A percentile compares a stretch with the other conserved stretches of the same genome.
Evolutionary conservation across 169 alveolate genomes (phyloP).

Genomic region (Plasmodium cynomolgi): DNA sequence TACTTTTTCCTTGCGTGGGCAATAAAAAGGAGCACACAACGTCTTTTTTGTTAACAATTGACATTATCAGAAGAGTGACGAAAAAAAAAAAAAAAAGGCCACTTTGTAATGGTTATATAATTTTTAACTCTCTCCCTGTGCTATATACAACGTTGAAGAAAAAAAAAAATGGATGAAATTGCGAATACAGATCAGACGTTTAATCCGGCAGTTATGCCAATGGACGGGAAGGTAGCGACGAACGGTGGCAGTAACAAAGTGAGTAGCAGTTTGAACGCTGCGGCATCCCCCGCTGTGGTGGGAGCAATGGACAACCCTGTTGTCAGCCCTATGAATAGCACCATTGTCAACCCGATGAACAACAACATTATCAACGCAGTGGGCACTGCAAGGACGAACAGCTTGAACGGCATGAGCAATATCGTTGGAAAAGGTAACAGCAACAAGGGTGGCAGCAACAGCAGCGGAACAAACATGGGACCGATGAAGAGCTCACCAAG

Average conservation of each 20-base stretch:
- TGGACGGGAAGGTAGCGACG: background rate
- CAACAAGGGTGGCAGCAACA: background rate
- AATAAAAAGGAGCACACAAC: background rate
- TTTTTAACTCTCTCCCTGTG: background rate
- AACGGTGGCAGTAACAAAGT: background rate
- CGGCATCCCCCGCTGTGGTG: background rate
- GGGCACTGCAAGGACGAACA: background rate
- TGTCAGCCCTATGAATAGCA: background rate
- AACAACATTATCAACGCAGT: background rate
- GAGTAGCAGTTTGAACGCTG: background rate
- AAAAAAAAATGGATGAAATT: constrained; percentile 21
- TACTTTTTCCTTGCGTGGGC: background rate
- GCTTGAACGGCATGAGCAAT: background rate
- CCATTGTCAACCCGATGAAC: background rate
- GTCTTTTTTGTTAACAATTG: background rate
- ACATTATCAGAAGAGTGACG: background rate
- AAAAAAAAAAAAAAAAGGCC: background rate
- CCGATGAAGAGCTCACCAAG: background rate
- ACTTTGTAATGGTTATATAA: background rate
- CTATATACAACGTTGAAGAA: background rate
- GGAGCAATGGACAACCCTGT: background rate
- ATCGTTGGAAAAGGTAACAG: background rate
- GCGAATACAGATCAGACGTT: background rate
- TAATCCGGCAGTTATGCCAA: background rate
- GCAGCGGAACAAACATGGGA: background rate